Conservation (phyloP, 2,329 filamentous ascomycete genomes). For the Talaromyces marneffei region DNA sequence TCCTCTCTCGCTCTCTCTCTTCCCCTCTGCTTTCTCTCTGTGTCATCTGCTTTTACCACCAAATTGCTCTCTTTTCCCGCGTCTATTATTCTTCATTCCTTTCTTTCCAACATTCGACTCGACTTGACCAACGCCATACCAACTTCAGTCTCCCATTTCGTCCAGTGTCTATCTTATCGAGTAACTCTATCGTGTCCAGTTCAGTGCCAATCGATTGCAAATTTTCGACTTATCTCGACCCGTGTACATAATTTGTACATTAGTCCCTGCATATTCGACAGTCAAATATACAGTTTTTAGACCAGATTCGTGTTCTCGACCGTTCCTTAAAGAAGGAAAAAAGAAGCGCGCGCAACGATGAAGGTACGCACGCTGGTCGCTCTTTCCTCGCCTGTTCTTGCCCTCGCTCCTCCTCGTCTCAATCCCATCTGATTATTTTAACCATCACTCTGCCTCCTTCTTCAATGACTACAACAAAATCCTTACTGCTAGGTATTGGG, state of each 20-base stretch:
- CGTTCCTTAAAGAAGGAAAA: not conserved
- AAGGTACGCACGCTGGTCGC: slow-evolving; percentile 7
- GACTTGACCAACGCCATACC: not conserved
- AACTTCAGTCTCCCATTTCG: not conserved
- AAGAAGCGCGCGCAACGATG: not conserved
- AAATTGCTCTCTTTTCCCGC: not conserved
- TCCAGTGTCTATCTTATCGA: not conserved
- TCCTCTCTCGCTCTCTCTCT: not conserved
- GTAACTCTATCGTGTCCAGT: not conserved
- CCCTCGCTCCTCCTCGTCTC: not conserved
- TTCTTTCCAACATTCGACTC: not conserved
- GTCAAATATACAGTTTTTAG: not conserved
- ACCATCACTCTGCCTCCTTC: slow-evolving; percentile 2
- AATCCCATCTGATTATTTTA: not conserved
- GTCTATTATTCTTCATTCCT: not conserved
- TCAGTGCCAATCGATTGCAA: not conserved
- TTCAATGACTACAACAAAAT: not conserved
- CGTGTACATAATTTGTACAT: not conserved
- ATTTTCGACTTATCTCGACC: not conserved
- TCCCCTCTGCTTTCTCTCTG: not conserved
- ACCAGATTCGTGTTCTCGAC: not conserved
- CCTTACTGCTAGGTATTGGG: not conserved
- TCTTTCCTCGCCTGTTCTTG: slow-evolving; percentile 1
- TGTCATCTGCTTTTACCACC: not conserved
- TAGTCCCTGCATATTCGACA: not conserved